These are phyloP conservation scores for Atractiella rhizophila DNA, from an alignment of 768 basidiomycete species.

Conservation along the genomic window DNA sequence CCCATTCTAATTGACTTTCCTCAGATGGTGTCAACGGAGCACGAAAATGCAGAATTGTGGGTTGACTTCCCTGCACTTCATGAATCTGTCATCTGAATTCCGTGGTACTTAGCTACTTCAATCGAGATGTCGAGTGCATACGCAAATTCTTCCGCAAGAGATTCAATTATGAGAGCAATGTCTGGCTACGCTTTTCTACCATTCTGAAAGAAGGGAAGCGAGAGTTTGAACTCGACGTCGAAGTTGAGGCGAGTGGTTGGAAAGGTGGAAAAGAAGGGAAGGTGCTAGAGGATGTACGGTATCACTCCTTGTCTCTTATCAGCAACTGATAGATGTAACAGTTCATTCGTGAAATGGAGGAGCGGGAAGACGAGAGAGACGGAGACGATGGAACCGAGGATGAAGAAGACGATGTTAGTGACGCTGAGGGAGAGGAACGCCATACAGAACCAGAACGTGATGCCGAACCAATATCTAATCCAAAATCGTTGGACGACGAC, in stretches of 20 bases:
- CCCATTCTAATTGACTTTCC: constrained; percentile 90
- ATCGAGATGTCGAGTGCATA: constrained; percentile 92
- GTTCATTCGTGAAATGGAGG: background rate
- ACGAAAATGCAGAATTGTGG: constrained; percentile 87
- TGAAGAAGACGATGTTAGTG: background rate
- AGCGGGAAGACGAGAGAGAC: background rate
- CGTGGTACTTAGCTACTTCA: constrained; percentile 54
- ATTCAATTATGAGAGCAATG: constrained; percentile 69
- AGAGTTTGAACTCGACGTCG: constrained; percentile 56
- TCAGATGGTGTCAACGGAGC: constrained; percentile 95
- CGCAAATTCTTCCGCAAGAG: constrained; percentile 69
- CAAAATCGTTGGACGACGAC: no score
- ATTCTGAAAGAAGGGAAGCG: constrained; percentile 30
- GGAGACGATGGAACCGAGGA: no score
- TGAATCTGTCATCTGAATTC: background rate
- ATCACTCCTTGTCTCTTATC: background rate
- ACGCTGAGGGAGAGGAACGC: background rate
- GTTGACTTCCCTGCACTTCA: constrained; percentile 14
- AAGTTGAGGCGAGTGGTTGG: constrained; percentile 86
- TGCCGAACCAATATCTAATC: no score
- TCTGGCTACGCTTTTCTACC: constrained; percentile 53
- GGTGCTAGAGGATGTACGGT: constrained; percentile 51
- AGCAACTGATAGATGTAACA: background rate
- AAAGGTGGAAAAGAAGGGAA: constrained; percentile 57
- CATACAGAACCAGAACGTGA: no score